phyloP scores from a whole-genome alignment of 2,329 filamentous ascomycete genomes.

The Paecilomyces niveus region DNA sequence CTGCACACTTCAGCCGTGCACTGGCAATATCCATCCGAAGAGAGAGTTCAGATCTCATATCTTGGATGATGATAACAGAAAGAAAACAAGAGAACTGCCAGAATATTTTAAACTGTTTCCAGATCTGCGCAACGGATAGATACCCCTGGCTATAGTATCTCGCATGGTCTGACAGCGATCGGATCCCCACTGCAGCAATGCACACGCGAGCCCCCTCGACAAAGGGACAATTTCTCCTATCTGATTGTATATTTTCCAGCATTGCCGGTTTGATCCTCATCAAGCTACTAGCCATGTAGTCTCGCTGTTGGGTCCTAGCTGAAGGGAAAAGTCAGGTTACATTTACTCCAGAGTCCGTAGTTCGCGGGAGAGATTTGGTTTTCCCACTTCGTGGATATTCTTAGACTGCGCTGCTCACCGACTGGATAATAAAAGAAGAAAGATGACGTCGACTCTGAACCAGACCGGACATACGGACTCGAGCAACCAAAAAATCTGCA shows the following conservation, averaged over 20 bases:
- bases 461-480: background rate
- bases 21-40: background rate
- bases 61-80: background rate
- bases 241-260: background rate
- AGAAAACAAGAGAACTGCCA: background rate
- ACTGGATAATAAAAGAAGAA: background rate
- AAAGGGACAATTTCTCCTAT: background rate
- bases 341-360: background rate
- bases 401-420: no score
- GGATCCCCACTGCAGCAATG: background rate
- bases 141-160: background rate
- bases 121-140: background rate
- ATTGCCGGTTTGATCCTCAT: background rate
- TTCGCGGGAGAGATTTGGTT: background rate
- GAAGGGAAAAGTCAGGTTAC: background rate
- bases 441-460: background rate
- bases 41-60: background rate
- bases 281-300: background rate
- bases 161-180: background rate
- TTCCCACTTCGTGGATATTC: background rate
- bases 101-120: background rate
- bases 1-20: background rate
- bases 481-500: background rate
- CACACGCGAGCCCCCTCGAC: background rate
- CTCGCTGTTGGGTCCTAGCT: background rate